Conservation (phyloP, 257 asterid species). For the Phtheirospermum japonicum region DNA sequence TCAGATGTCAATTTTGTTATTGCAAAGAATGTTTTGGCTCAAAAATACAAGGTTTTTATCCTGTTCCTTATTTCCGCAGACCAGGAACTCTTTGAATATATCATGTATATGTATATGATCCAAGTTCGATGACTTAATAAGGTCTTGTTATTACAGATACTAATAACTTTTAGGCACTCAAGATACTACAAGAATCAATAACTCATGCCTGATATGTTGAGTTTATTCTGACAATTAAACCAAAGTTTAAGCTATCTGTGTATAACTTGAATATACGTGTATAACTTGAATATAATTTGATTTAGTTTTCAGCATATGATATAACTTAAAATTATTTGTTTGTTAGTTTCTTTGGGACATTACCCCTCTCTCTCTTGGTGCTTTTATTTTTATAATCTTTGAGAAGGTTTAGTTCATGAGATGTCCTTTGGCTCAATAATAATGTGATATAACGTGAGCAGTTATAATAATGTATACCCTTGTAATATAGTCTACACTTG, state of each 20-base stretch:
- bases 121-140: slow-evolving; percentile 9
- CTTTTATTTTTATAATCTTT: neutral
- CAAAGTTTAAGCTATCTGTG: slow-evolving; percentile 15
- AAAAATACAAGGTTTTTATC: slow-evolving; percentile 67
- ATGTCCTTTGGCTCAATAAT: neutral
- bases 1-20: slow-evolving; percentile 84
- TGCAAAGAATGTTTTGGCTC: slow-evolving; percentile 83
- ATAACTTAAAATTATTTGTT: neutral
- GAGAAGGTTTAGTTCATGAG: neutral
- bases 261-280: neutral
- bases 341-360: neutral
- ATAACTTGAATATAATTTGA: neutral
- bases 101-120: slow-evolving; percentile 7
- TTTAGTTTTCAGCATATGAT: neutral
- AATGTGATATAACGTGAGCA: neutral
- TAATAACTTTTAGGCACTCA: slow-evolving; percentile 9
- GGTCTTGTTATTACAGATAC: slow-evolving; percentile 14
- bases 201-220: slow-evolving; percentile 18
- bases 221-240: neutral
- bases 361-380: neutral
- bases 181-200: slow-evolving; percentile 7
- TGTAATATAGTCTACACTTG: neutral
- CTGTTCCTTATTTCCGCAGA: slow-evolving; percentile 16
- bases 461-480: neutral
- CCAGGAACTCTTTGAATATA: slow-evolving; percentile 15